Evolutionary conservation across 176 grass and related monocot species (phyloP), one percentile per base, ranked within the genome.

Genomic region (Eleusine indica): DNA sequence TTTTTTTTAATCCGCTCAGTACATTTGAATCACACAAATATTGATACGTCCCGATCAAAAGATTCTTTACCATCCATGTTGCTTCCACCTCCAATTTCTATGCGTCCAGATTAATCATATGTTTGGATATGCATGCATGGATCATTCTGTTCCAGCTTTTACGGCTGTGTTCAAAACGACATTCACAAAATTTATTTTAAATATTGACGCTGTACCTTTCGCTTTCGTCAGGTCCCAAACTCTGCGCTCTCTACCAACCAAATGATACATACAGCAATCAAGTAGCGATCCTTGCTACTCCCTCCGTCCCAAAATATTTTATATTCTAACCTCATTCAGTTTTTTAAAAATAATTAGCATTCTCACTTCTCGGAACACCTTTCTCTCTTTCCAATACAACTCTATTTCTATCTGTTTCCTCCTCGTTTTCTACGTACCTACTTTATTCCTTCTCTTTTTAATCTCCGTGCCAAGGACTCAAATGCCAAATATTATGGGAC

Each of bases 11-110:
- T 54, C 40, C 82, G 43, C 19, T 18, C 35, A 1, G 61, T 76
- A 66, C 35, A 41, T 54, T 41, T 67, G 32, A 35, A 35, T 35
- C n/a, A 21, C 61, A 28, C 47, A 84, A 67, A 56, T 61, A 76
- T 67, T 84, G 82, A 43, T 9, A 76, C 61, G 46, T 75, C 47
- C 16, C 71, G 5, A 66, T 84, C 82, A 54, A 84, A 75, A 56
- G 82, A 84, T 75, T 68, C 82, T 74, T 51, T 75, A 42, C 38
- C 48, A 68, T 19, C 3, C 3, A 28, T 29, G 61, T 42, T 84
- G 43, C 39, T 84, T 75, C 75, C 72, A 56, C 19, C 61, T 42
- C 14, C 66, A 44, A 83, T 66, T 75, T 75, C 14, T 28, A 14
- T 66, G 46, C 35, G 11, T 54, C 61, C 6, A 29, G 14, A 75